Evolutionary conservation across 2,329 filamentous ascomycete species (phyloP).

Genomic region (Leptosphaerulina australis): DNA sequence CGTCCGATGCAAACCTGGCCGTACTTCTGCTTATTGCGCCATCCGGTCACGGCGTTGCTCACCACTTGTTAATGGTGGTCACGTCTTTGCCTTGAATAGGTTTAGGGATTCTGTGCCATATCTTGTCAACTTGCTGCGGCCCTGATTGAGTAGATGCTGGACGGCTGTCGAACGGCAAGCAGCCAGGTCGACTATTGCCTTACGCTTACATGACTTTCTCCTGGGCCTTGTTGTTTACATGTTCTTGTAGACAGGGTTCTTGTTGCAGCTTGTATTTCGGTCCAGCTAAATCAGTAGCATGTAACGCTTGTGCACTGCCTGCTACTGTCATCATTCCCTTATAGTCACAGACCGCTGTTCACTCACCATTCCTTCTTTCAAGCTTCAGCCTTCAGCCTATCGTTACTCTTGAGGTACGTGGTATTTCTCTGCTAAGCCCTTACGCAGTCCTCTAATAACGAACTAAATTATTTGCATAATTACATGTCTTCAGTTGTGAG

Average conservation of each 20-base stretch:
- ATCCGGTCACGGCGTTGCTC: conserved; percentile 27
- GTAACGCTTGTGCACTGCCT: conserved; percentile 29
- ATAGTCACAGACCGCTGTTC: conserved; percentile 37
- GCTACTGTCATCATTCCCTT: conserved; percentile 28
- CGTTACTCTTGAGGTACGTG: conserved; percentile 41
- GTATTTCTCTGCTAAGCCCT: conserved; percentile 7
- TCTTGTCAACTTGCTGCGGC: conserved; percentile 22
- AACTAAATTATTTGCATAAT: conserved; percentile 1
- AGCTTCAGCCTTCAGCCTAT: conserved; percentile 33
- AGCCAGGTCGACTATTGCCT: conserved; percentile 20
- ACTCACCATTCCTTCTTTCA: conserved; percentile 19
- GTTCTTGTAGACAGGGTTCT: conserved; percentile 35
- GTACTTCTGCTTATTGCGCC: conserved; percentile 29
- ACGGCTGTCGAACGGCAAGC: conserved; percentile 20
- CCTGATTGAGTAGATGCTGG: conserved; percentile 23
- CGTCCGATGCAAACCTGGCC: conserved; percentile 25
- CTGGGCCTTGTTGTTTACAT: conserved; percentile 29
- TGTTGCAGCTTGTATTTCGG: conserved; percentile 34
- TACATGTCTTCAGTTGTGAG: neutral
- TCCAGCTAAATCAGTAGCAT: conserved; percentile 33
- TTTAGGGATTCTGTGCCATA: conserved; percentile 29
- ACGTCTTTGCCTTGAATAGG: conserved; percentile 21
- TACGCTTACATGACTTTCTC: conserved; percentile 34
- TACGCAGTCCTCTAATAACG: conserved; percentile 5
- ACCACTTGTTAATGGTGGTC: conserved; percentile 28